Conservation (phyloP, 2,329 filamentous ascomycete species). For the Atkinsonella texensis region DNA sequence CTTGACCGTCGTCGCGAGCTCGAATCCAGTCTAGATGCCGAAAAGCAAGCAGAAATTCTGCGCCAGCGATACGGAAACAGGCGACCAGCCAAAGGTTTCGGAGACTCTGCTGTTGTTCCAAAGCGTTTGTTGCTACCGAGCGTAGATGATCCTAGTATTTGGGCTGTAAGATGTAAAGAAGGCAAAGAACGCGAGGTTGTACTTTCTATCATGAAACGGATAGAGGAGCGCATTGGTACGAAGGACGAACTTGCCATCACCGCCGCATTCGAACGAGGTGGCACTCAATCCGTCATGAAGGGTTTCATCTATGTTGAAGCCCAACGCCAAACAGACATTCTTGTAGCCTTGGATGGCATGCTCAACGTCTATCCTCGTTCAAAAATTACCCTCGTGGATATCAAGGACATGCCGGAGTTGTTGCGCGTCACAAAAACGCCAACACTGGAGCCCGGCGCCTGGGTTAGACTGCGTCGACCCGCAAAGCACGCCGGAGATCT, state of each 20-base stretch:
- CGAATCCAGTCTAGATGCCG: conserved; percentile 78
- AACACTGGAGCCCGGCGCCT: conserved; percentile 73
- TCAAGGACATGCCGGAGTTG: conserved; percentile 97
- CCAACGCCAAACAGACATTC: conserved; percentile 72
- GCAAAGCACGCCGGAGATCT: conserved; percentile 80
- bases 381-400: conserved; percentile 78
- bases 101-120: conserved; percentile 66
- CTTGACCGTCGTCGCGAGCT: conserved; percentile 85
- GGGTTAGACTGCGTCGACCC: conserved; percentile 75
- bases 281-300: conserved; percentile 67
- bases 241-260: conserved; percentile 77
- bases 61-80: conserved; percentile 81
- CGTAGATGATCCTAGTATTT: conserved; percentile 92
- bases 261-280: conserved; percentile 81
- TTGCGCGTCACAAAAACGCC: conserved; percentile 80
- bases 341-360: conserved; percentile 70
- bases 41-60: conserved; percentile 80
- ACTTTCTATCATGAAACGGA: conserved; percentile 75
- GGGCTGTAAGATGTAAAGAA: conserved; percentile 84
- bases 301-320: conserved; percentile 95
- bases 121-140: conserved; percentile 81
- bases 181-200: conserved; percentile 92
- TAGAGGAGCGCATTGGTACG: conserved; percentile 66
- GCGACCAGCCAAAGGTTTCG: conserved; percentile 49
- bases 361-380: conserved; percentile 81